These are phyloP conservation scores for Umbelopsis sp. DNA, from an alignment of 192 early-diverging fungal genomes.

Conservation along the genomic window DNA sequence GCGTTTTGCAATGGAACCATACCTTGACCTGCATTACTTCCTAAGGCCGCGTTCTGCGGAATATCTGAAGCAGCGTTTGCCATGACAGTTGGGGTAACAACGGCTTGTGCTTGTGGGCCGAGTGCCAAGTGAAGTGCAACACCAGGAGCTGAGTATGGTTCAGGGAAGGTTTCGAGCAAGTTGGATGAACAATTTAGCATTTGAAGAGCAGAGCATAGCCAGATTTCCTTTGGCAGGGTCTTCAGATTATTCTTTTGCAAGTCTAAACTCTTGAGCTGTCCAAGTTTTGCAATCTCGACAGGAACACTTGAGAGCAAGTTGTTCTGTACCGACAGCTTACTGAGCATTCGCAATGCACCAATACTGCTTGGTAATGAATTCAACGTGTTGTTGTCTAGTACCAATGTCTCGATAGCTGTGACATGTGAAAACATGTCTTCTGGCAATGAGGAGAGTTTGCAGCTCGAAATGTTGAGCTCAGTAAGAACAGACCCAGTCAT, in stretches of 20 bases:
- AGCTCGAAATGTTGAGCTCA: slow-evolving; percentile 61
- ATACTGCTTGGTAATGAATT: slow-evolving; percentile 66
- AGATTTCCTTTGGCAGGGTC: slow-evolving; percentile 74
- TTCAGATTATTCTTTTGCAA: slow-evolving; percentile 79
- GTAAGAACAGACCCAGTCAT: slow-evolving; percentile 35
- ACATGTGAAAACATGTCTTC: slow-evolving; percentile 62
- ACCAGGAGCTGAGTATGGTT: slow-evolving; percentile 50
- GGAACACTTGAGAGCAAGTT: slow-evolving; percentile 72
- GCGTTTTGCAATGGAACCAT: slow-evolving; percentile 32
- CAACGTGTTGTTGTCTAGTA: slow-evolving; percentile 73
- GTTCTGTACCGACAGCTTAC: slow-evolving; percentile 62
- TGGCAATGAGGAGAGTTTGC: slow-evolving; percentile 70
- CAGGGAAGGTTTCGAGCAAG: slow-evolving; percentile 77
- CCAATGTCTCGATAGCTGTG: slow-evolving; percentile 55
- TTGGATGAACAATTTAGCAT: slow-evolving; percentile 83
- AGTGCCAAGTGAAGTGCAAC: slow-evolving; percentile 46
- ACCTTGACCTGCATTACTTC: slow-evolving; percentile 42
- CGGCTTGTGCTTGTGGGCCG: slow-evolving; percentile 41
- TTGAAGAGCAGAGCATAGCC: slow-evolving; percentile 69
- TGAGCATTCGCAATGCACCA: slow-evolving; percentile 53
- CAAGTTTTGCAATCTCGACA: slow-evolving; percentile 65
- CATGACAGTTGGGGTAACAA: slow-evolving; percentile 44
- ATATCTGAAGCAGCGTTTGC: slow-evolving; percentile 49
- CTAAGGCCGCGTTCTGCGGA: slow-evolving; percentile 36
- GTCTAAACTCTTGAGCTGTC: slow-evolving; percentile 63